phyloP scores from a whole-genome alignment of 129 eudicot genomes.

The Flaveria brownii region DNA sequence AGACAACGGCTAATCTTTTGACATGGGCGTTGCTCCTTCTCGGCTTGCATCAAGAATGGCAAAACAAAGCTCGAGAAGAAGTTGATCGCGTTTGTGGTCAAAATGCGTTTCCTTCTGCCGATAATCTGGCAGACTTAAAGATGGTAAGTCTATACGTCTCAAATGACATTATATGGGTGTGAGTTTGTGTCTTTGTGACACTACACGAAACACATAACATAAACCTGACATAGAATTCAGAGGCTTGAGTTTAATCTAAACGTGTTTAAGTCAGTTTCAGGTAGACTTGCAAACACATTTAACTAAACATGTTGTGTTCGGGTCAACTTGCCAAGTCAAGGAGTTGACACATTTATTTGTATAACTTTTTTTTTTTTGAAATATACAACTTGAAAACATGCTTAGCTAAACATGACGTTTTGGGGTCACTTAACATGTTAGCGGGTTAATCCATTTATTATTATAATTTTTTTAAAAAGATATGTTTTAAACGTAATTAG shows the following conservation, averaged over 20 bases:
- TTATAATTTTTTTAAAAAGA: background rate
- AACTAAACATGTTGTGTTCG: too few relatives aligned
- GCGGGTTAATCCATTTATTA: too few relatives aligned
- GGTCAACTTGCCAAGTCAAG: too few relatives aligned
- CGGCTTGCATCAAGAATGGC: slow-evolving; percentile 57
- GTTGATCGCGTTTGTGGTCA: slow-evolving; percentile 40
- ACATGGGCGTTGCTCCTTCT: slow-evolving; percentile 52
- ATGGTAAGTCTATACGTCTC: slow-evolving; percentile 24
- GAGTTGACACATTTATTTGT: too few relatives aligned
- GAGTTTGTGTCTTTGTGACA: background rate
- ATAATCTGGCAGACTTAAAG: slow-evolving; percentile 39
- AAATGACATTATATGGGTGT: background rate
- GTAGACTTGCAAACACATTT: too few relatives aligned
- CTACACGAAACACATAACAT: background rate
- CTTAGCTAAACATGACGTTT: too few relatives aligned
- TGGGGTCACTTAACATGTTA: too few relatives aligned
- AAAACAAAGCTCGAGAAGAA: slow-evolving; percentile 46
- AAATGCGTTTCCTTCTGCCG: slow-evolving; percentile 30
- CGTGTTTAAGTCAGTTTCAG: too few relatives aligned
- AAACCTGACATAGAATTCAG: background rate
- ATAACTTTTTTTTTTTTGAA: too few relatives aligned
- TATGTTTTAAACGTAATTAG: background rate
- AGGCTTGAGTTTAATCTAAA: background rate
- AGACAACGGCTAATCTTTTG: slow-evolving; percentile 47
- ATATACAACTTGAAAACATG: too few relatives aligned